A percentile compares a stretch with the other conserved stretches of the same genome.
Conservation (phyloP, 2,329 filamentous ascomycete genomes). For the Colletotrichum lindemuthianum region DNA sequence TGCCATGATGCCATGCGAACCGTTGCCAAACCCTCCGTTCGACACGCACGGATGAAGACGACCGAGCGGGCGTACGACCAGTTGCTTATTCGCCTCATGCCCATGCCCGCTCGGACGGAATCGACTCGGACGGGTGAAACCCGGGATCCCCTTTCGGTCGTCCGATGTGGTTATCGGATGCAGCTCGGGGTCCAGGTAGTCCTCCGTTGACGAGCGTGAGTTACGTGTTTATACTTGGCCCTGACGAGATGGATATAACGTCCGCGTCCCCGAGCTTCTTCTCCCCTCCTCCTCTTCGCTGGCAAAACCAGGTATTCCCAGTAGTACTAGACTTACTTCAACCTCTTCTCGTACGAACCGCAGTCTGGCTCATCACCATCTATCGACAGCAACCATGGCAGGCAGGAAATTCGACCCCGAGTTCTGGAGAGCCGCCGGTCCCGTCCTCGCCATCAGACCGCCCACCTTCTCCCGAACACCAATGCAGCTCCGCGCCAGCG, state of each 20-base stretch:
- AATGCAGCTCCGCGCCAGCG: slow-evolving; percentile 1
- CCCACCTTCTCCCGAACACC: slow-evolving; percentile 5
- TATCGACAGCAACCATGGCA: slow-evolving; percentile 8
- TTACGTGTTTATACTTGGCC: too few species aligned
- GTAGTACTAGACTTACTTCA: too few species aligned
- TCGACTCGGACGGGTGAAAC: slow-evolving; percentile 11
- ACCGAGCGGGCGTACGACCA: neutral
- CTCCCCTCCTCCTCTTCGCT: too few species aligned
- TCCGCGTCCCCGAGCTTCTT: neutral
- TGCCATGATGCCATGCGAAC: neutral
- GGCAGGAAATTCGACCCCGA: slow-evolving; percentile 24
- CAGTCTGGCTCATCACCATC: neutral
- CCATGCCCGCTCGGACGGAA: slow-evolving; percentile 14
- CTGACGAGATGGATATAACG: neutral
- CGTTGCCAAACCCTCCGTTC: neutral
- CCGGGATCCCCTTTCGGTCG: neutral
- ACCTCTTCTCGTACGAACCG: neutral
- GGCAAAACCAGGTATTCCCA: too few species aligned
- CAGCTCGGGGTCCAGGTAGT: too few species aligned
- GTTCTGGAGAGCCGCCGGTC: slow-evolving; percentile 23
- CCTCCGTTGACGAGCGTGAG: neutral
- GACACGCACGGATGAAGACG: neutral
- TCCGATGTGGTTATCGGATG: neutral
- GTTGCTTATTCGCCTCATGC: neutral
- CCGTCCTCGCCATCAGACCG: slow-evolving; percentile 25